phyloP scores from a whole-genome alignment of 164 flowering plant genomes.

The Stephania cephalantha region DNA sequence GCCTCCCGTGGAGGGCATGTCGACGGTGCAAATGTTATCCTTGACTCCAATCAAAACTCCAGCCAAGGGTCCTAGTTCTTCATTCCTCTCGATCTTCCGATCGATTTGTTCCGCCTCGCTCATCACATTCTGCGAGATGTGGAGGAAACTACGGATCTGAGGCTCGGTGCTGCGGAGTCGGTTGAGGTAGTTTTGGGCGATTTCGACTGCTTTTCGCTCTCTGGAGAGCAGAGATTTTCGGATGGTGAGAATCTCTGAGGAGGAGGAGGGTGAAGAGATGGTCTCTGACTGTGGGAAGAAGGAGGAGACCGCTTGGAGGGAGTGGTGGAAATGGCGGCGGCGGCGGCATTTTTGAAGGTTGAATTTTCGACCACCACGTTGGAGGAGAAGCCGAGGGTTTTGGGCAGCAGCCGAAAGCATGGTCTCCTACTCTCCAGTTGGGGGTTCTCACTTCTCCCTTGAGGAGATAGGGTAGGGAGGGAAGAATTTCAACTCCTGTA shows the following conservation, averaged over 20 bases:
- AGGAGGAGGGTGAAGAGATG: constrained; percentile 15
- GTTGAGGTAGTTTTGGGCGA: constrained; percentile 45
- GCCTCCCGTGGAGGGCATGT: constrained; percentile 86
- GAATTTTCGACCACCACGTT: constrained; percentile 14
- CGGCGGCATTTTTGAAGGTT: constrained; percentile 3
- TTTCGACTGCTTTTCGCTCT: constrained; percentile 34
- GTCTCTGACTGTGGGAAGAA: constrained; percentile 4
- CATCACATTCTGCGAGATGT: constrained; percentile 42
- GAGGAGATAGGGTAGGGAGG: too few species aligned
- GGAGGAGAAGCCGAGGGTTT: constrained; percentile 29
- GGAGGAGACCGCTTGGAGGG: constrained; percentile 6
- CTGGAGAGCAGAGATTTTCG: constrained; percentile 36
- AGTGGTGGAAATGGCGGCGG: constrained; percentile 17
- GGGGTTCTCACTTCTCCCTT: too few species aligned
- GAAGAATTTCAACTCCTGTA: too few species aligned
- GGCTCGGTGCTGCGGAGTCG: constrained; percentile 65
- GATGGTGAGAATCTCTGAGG: constrained; percentile 36
- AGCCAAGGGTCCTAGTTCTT: constrained; percentile 59
- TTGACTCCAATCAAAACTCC: constrained; percentile 80
- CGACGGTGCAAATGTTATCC: constrained; percentile 76
- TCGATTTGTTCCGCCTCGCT: constrained; percentile 57
- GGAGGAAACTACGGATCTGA: constrained; percentile 59
- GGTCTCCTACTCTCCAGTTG: not conserved
- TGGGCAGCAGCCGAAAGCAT: constrained; percentile 36
- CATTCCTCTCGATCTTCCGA: constrained; percentile 38